A percentile compares a stretch with the other conserved stretches of the same genome.
Conservation (phyloP, 495 filamentous ascomycete genomes). For the Neurospora sp. region DNA sequence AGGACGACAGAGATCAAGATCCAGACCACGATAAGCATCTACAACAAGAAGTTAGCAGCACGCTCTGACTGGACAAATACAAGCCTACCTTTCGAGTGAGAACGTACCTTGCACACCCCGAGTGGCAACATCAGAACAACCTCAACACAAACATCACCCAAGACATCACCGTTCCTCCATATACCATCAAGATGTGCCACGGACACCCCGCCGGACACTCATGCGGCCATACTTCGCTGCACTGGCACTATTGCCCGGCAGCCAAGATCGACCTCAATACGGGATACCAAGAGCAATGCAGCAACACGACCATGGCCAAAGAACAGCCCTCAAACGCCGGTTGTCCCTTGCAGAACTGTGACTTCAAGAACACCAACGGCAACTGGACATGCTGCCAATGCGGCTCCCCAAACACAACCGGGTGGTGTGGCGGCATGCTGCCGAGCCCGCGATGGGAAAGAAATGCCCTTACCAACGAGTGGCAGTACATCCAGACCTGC, state of each 20-base stretch:
- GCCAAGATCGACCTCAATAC: slow-evolving; percentile 31
- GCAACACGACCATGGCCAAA: slow-evolving; percentile 28
- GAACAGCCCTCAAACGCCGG: slow-evolving; percentile 25
- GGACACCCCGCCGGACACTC: slow-evolving; percentile 32
- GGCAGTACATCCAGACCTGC: slow-evolving; percentile 29
- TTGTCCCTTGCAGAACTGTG: slow-evolving; percentile 32
- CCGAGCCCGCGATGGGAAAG: slow-evolving; percentile 20
- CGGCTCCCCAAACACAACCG: slow-evolving; percentile 28
- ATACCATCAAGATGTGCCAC: slow-evolving; percentile 27
- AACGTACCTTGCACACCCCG: neutral
- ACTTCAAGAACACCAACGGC: slow-evolving; percentile 27
- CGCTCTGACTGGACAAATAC: neutral
- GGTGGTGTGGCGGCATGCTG: slow-evolving; percentile 26
- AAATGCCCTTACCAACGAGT: slow-evolving; percentile 24
- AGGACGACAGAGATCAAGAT: neutral
- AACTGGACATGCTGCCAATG: slow-evolving; percentile 36
- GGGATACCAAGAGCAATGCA: slow-evolving; percentile 31
- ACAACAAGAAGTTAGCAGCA: neutral
- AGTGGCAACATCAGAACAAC: neutral
- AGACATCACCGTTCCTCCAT: slow-evolving; percentile 1
- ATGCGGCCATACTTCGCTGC: slow-evolving; percentile 33
- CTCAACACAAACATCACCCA: neutral
- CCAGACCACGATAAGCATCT: neutral
- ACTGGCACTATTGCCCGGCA: slow-evolving; percentile 35
- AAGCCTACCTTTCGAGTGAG: neutral